Evolutionary conservation across 306 rosid species (phyloP).

Genomic region (Acacia acuminata): DNA sequence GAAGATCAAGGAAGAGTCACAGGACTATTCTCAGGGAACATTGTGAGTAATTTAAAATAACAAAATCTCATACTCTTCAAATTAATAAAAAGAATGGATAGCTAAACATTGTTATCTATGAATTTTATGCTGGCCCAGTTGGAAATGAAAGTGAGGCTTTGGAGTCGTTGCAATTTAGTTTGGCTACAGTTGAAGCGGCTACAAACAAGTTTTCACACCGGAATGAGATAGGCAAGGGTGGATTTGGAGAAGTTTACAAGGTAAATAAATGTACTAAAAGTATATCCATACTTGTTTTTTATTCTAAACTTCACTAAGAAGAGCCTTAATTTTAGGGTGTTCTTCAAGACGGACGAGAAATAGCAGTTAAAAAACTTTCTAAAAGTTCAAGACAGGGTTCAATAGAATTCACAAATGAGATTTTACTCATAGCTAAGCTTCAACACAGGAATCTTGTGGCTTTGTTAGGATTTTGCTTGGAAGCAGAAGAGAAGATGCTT

Average conservation of each 20-base stretch:
- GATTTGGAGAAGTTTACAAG: conserved; percentile 45
- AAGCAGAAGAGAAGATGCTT: conserved; percentile 29
- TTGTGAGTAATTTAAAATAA: conserved; percentile 22
- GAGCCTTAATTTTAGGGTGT: conserved; percentile 26
- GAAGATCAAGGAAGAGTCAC: conserved; percentile 25
- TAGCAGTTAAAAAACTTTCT: conserved; percentile 47
- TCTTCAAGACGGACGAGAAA: conserved; percentile 26
- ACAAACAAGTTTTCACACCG: conserved; percentile 47
- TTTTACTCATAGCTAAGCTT: conserved; percentile 43
- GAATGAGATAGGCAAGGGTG: conserved; percentile 53
- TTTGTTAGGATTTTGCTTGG: conserved; percentile 45
- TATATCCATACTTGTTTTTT: not conserved
- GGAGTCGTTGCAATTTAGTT: conserved; percentile 39
- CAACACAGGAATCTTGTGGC: conserved; percentile 45
- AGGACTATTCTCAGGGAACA: conserved; percentile 23
- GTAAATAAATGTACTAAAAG: not conserved
- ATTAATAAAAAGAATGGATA: not conserved
- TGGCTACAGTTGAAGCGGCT: conserved; percentile 45
- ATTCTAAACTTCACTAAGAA: not conserved
- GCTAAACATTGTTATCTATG: not conserved
- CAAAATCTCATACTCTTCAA: not conserved
- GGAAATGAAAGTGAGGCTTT: conserved; percentile 29
- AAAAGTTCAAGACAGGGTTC: conserved; percentile 31
- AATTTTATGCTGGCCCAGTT: conserved; percentile 17
- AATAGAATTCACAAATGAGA: conserved; percentile 41